Evolutionary conservation across 2,329 filamentous ascomycete genomes (phyloP), one percentile per base, ranked within the genome.

Genomic region (Fusarium devonianum): DNA sequence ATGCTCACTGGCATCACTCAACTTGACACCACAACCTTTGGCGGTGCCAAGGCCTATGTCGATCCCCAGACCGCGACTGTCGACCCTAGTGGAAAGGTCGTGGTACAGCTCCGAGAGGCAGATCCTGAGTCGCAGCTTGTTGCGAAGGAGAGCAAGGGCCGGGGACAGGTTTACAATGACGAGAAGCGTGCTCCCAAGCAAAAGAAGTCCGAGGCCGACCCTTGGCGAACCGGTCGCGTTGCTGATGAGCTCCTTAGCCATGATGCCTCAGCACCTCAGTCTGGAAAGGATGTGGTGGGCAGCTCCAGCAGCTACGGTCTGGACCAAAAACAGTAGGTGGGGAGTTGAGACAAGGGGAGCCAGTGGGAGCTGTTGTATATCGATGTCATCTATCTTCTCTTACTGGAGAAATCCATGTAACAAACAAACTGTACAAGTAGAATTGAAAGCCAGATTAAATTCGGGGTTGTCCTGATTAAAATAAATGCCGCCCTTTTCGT

Each of bases 31-130:
- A 68, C 68, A 7, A 71, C 76, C 3, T 60, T 60, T 21, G 83
- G 83, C 47, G 83, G 83, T 25, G 70, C 75, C 53, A 86, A 85
- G 73, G 58, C 79, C 6, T 83, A 77, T 63, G 73, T 82, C 28
- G 73, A 77, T 44, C 70, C 79, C 4, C 54, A 67, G 16, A 69
- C 67, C 7, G 78, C 78, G 25, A 71, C 67, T 51, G 64, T 82
- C 38, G 76, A 81, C 63, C 75, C 81, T 2, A 72, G 69, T 37
- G 83, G 83, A 49, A 78, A 70, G 57, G 67, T 85, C 10, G 58
- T 74, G 6, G 51, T 84, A 29, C 65, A 66, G 13, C 66, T 82
- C n/a, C 64, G 63, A 12, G 76, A 78, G 36, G 68, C 75, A 1
- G 50, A 66, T 13, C 8, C 53, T 1, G 71, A 75, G 66, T 67